These are phyloP conservation scores for Piromyces sp. DNA, from an alignment of 192 early-diverging fungal species.

Conservation along the genomic window DNA sequence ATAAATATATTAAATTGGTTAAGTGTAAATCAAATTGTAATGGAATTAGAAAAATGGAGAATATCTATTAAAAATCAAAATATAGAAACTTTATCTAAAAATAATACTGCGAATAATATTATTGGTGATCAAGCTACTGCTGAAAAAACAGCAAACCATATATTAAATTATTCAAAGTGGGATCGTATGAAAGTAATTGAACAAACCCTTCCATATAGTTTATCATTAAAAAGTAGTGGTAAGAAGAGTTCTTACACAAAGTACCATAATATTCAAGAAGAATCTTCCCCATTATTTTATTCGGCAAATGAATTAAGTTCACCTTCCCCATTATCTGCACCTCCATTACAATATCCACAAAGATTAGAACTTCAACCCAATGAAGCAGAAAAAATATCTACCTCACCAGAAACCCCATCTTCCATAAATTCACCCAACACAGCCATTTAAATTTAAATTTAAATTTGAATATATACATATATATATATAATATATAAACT, in stretches of 20 bases:
- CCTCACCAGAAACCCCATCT: neutral
- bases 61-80: neutral
- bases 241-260: neutral
- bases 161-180: neutral
- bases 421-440: too few relatives aligned
- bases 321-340: neutral
- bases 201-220: neutral
- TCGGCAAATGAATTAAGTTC: neutral
- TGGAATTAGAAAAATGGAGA: neutral
- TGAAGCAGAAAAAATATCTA: neutral
- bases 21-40: neutral
- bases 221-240: neutral
- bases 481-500: too few relatives aligned
- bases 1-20: neutral
- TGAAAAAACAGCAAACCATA: neutral
- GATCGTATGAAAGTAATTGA: neutral
- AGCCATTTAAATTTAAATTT: neutral
- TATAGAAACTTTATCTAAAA: neutral
- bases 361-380: neutral
- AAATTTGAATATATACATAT: too few relatives aligned
- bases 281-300: neutral
- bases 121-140: neutral
- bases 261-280: neutral
- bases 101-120: neutral
- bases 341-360: neutral